Percentiles rank a stretch among this genome's conserved stretches.
Conservation (phyloP, 225 moss, liverwort and hornwort species). For the Antitrichia curtipendula region DNA sequence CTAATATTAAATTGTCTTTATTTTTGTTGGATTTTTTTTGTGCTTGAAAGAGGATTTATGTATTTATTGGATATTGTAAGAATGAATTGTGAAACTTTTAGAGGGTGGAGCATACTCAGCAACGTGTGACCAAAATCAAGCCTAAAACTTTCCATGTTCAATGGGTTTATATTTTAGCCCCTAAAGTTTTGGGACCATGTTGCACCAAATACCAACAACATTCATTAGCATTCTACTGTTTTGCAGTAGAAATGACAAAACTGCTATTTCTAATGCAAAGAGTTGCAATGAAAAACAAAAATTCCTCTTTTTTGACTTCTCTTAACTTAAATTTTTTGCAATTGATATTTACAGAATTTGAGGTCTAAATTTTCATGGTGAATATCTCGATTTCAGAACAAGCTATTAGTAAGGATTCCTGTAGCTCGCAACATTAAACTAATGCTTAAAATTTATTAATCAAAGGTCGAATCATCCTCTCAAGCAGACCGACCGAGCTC, state of each 20-base stretch:
- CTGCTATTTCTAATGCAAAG: neutral
- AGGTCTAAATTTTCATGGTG: too few relatives aligned
- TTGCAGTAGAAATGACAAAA: neutral
- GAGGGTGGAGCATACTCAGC: neutral
- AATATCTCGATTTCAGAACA: neutral
- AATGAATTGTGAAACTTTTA: neutral
- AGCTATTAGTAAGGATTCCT: neutral
- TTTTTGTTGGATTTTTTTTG: too few relatives aligned
- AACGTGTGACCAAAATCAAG: neutral
- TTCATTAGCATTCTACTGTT: too few relatives aligned
- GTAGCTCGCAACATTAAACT: neutral
- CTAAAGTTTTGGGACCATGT: neutral
- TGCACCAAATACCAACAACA: neutral
- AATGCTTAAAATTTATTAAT: neutral
- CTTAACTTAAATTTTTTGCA: neutral
- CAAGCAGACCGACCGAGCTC: neutral
- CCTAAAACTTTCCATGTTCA: neutral
- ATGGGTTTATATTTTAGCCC: neutral
- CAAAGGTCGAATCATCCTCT: neutral
- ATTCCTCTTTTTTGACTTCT: too few relatives aligned
- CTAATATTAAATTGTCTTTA: neutral
- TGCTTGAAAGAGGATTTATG: neutral
- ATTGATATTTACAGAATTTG: accelerated
- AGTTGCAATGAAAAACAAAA: too few relatives aligned
- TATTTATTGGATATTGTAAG: neutral